Conservation (phyloP, 78 protist species). For the Capsaspora owczarzaki region DNA sequence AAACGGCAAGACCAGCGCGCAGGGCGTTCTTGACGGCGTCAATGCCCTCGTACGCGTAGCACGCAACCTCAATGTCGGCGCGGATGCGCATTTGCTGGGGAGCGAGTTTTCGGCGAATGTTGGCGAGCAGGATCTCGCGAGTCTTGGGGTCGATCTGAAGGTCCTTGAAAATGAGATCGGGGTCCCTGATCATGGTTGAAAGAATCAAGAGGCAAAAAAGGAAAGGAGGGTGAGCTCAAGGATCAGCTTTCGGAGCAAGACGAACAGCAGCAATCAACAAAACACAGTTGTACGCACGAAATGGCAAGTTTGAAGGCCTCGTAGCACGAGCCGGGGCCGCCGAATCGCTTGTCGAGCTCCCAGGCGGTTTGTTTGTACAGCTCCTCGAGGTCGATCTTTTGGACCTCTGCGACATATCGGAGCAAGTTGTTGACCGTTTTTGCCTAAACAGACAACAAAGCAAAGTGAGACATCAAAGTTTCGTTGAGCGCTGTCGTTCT, state of each 20-base stretch:
- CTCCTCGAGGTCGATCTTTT: slow-evolving; percentile 8
- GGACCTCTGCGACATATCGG: slow-evolving; percentile 70
- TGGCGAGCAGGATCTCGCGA: slow-evolving; percentile 35
- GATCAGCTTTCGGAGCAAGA: not conserved
- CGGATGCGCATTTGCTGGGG: slow-evolving; percentile 71
- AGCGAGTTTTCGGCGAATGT: slow-evolving; percentile 67
- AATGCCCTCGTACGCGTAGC: slow-evolving; percentile 90
- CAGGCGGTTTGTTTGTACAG: slow-evolving; percentile 24
- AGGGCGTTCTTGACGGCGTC: slow-evolving; percentile 87
- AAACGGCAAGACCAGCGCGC: slow-evolving; percentile 50
- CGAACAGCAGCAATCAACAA: not conserved
- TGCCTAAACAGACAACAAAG: too few relatives aligned
- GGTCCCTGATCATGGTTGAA: not conserved
- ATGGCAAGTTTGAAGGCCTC: slow-evolving; percentile 82
- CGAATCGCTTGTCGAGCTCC: slow-evolving; percentile 48
- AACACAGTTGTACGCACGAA: slow-evolving; percentile 33
- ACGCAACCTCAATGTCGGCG: slow-evolving; percentile 76
- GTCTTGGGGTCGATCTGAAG: slow-evolving; percentile 29
- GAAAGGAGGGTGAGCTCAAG: too few relatives aligned
- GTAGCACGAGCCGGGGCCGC: slow-evolving; percentile 36
- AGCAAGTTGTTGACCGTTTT: slow-evolving; percentile 76
- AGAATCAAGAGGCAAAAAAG: too few relatives aligned
- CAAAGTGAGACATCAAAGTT: too few relatives aligned
- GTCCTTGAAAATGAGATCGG: slow-evolving; percentile 27
- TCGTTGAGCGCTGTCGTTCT: too few relatives aligned